These are phyloP conservation scores for Boletus rex-veris DNA, from an alignment of 768 basidiomycete species.

Conservation along the genomic window DNA sequence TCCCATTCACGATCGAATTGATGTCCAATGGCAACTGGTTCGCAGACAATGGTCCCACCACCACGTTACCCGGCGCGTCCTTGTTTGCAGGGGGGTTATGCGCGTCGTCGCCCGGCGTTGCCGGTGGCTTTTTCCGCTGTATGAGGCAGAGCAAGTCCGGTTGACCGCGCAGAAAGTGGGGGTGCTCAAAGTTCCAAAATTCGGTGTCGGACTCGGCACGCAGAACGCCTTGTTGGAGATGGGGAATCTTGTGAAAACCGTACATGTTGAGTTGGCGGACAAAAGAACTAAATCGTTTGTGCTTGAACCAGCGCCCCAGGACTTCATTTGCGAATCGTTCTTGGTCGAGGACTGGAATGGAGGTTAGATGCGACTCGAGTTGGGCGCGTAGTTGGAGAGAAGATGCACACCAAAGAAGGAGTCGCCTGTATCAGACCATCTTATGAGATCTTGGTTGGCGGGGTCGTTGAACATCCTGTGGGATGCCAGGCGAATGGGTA, in stretches of 20 bases:
- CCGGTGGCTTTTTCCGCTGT: constrained; percentile 70
- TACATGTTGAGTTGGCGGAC: constrained; percentile 97
- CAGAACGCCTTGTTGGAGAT: constrained; percentile 91
- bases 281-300: constrained; percentile 93
- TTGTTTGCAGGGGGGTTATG: constrained; percentile 18
- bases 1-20: constrained; percentile 74
- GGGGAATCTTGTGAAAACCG: constrained; percentile 94
- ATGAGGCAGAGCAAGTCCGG: constrained; percentile 86
- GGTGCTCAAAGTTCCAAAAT: constrained; percentile 89
- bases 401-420: constrained; percentile 78
- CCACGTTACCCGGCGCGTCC: constrained; percentile 13
- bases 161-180: constrained; percentile 84
- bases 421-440: constrained; percentile 89
- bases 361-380: not conserved
- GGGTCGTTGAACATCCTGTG: constrained; percentile 89
- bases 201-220: constrained; percentile 79
- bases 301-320: constrained; percentile 95
- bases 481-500: constrained; percentile 1
- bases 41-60: constrained; percentile 32
- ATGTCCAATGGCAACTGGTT: constrained; percentile 72
- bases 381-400: not conserved
- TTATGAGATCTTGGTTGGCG: constrained; percentile 76
- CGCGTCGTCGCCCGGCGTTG: constrained; percentile 31
- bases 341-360: constrained; percentile 73
- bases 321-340: constrained; percentile 88